Conservation (phyloP, 1,284 basidiomycete species). For the Ganoderma multipileum region DNA sequence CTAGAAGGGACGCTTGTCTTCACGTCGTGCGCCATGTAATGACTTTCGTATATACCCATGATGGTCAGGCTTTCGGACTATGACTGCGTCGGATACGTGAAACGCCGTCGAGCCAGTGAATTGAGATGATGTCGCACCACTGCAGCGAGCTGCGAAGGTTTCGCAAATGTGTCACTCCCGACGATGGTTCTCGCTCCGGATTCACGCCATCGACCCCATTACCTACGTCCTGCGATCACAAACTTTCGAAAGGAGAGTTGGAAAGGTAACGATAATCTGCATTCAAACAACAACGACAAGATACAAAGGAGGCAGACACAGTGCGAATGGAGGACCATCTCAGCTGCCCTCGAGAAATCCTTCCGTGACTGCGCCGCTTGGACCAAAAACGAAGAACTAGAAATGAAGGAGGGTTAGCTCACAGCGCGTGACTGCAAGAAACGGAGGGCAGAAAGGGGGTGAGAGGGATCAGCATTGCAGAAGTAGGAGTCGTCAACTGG, state of each 20-base stretch:
- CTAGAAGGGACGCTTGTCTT: neutral
- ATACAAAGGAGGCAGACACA: neutral
- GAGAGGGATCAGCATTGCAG: constrained; percentile 15
- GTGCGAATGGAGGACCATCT: too few species aligned
- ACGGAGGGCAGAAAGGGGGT: neutral
- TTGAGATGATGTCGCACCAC: too few species aligned
- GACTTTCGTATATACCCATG: neutral
- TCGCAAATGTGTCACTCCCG: too few species aligned
- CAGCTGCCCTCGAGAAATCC: too few species aligned
- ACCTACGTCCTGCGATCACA: too few species aligned
- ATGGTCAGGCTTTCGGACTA: neutral
- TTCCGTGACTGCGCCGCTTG: neutral
- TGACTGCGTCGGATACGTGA: too few species aligned
- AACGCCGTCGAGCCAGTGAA: too few species aligned
- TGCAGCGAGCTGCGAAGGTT: too few species aligned
- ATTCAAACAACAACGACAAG: neutral
- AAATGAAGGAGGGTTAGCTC: neutral
- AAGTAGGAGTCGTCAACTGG: constrained; percentile 19
- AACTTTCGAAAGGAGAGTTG: too few species aligned
- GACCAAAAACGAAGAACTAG: neutral
- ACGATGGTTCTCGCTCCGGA: too few species aligned
- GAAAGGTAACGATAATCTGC: too few species aligned
- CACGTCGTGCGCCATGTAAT: neutral
- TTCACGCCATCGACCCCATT: too few species aligned
- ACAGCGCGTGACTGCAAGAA: neutral